A percentile compares a stretch with the other conserved stretches of the same genome.
Evolutionary conservation across 176 grass and related monocot genomes (phyloP).

Genomic region (Zea luxurians): DNA sequence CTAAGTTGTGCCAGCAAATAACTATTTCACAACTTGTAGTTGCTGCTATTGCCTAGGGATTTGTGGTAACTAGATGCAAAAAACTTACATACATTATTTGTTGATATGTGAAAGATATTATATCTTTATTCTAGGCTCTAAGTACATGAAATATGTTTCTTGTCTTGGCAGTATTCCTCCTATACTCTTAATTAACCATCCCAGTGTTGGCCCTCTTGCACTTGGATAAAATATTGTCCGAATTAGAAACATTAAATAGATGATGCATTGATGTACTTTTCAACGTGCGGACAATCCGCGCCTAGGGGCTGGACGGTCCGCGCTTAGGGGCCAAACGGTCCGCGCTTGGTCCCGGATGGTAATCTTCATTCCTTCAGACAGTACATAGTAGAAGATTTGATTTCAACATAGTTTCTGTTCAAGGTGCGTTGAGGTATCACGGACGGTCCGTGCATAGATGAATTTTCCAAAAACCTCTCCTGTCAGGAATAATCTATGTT

Average conservation of each 20-base stretch:
- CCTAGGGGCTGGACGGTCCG: too few species aligned
- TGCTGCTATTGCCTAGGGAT: constrained; percentile 56
- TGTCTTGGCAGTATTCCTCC: neutral
- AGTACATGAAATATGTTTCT: neutral
- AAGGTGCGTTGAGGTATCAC: too few species aligned
- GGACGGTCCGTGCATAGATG: too few species aligned
- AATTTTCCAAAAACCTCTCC: too few species aligned
- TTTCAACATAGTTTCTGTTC: too few species aligned
- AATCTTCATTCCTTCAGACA: too few species aligned
- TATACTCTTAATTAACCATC: neutral
- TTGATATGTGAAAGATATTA: neutral
- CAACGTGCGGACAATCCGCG: too few species aligned
- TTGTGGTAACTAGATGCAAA: neutral
- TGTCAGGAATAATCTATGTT: too few species aligned
- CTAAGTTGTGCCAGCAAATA: constrained; percentile 71
- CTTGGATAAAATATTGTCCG: too few species aligned
- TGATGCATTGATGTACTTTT: neutral
- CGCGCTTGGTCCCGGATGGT: too few species aligned
- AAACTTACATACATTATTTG: neutral
- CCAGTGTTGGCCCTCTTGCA: neutral
- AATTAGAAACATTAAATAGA: neutral
- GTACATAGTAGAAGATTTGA: too few species aligned
- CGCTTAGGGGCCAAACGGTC: too few species aligned
- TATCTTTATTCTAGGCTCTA: neutral
- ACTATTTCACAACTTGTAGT: constrained; percentile 69